Evolutionary conservation across 2,329 filamentous ascomycete species (phyloP).

Genomic region (Nemania sp.): DNA sequence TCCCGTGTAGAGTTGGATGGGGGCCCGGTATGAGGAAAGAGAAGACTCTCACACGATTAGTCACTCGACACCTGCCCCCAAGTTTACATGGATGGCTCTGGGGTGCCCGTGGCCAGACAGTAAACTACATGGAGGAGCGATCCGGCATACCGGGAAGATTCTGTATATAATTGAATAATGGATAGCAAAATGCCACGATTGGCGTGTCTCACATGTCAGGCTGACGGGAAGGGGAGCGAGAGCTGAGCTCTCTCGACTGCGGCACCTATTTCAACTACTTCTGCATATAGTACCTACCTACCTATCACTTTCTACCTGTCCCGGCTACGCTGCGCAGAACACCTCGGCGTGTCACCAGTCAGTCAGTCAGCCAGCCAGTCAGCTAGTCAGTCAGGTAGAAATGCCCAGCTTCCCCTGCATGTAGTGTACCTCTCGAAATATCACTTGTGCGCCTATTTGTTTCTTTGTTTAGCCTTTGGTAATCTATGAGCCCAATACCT

Average conservation of each 20-base stretch:
- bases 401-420: no score
- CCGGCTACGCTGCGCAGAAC: no score
- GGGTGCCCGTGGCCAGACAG: neutral
- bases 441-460: no score
- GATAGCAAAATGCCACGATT: slow-evolving; percentile 6
- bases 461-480: no score
- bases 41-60: slow-evolving; percentile 15
- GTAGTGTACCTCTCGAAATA: no score
- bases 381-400: no score
- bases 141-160: slow-evolving; percentile 12
- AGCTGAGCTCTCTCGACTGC: no score
- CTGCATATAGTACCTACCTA: neutral
- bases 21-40: slow-evolving; percentile 7
- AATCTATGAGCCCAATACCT: no score
- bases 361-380: no score
- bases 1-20: slow-evolving; percentile 8
- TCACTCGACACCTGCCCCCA: slow-evolving; percentile 6
- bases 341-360: neutral
- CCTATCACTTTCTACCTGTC: no score
- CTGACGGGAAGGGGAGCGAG: no score
- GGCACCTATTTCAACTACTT: no score
- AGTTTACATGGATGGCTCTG: neutral
- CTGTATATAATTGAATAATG: slow-evolving; percentile 29
- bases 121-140: slow-evolving; percentile 17
- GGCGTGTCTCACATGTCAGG: neutral